Evolutionary conservation across 2,329 filamentous ascomycete species (phyloP), one percentile per base, ranked within the genome.

Genomic region (Grosmannia clavigera): DNA sequence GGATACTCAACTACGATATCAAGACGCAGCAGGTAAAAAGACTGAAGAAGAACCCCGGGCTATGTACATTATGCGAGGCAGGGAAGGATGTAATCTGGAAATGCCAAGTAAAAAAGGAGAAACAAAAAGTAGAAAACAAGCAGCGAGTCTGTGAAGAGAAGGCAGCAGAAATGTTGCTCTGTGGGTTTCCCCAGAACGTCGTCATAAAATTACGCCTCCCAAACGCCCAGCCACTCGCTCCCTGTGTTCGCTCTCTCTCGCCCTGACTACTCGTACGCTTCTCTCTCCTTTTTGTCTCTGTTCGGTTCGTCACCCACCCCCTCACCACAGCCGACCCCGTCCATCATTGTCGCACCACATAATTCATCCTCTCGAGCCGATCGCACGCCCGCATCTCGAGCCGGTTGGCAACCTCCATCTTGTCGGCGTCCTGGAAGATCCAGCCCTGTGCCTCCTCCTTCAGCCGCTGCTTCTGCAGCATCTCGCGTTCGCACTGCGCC

Each of bases 381-480:
- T 76, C 71, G 68, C 83, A 86, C 59, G 76, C 76, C 19, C 75
- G 75, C 75, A 78, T 79, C 62, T 76, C 74, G 63, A 75, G 79
- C 22, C 72, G 71, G 40, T 78, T 73, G 35, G 92, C 92, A 61
- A 83, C 73, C 63, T 85, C 81, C 83, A 95, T 83, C 76, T 90
- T 91, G 63, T 86, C 85, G 58, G 84, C 78, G 68, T 96, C 90
- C 60, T 85, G 83, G 71, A 84, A 91, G 69, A 96, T 90, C 87
- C 91, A 96, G 3, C 92, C 92, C 66, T 88, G 84, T 0, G 92
- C 91, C 55, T 89, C 86, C 64, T 95, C 84, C 63, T 85, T 77
- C 72, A 91, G 76, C 64, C 84, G 78, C 68, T 84, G 80, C 71
- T 86, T 81, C 58, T 81, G 76, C 55, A 80, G 74, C 63, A 82